Evolutionary conservation across 1,284 basidiomycete genomes (phyloP).

Genomic region (Amylostereum areolatum): DNA sequence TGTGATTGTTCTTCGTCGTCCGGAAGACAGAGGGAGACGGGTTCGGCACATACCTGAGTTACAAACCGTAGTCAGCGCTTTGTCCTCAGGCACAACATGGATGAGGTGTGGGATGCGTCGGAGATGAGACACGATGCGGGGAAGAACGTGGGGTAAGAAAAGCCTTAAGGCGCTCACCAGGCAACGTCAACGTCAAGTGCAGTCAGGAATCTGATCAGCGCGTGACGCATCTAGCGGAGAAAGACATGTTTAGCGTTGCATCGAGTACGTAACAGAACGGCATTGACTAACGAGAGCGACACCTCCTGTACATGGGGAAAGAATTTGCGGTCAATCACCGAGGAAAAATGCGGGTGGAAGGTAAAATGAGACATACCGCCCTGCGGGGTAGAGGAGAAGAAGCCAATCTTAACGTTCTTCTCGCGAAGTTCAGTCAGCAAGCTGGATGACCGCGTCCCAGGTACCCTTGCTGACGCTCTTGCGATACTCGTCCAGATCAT

Average conservation of each 20-base stretch:
- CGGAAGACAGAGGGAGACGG: slow-evolving; percentile 82
- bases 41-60: slow-evolving; percentile 76
- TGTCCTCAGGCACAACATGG: slow-evolving; percentile 1
- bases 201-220: slow-evolving; percentile 75
- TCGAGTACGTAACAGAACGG: slow-evolving; percentile 3
- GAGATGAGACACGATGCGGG: slow-evolving; percentile 2
- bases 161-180: slow-evolving; percentile 46
- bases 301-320: slow-evolving; percentile 50
- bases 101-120: slow-evolving; percentile 1
- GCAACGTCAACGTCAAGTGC: slow-evolving; percentile 75
- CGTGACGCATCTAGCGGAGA: slow-evolving; percentile 80
- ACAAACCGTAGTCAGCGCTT: not conserved
- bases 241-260: too few species aligned
- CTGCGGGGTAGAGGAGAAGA: slow-evolving; percentile 88
- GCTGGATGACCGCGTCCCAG: slow-evolving; percentile 73
- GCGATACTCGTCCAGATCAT: slow-evolving; percentile 67
- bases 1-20: slow-evolving; percentile 90
- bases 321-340: slow-evolving; percentile 7
- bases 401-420: slow-evolving; percentile 79
- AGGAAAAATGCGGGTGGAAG: slow-evolving; percentile 14
- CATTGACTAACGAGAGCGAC: slow-evolving; percentile 67
- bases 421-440: slow-evolving; percentile 76
- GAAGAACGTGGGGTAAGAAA: not conserved
- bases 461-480: slow-evolving; percentile 64
- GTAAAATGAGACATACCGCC: slow-evolving; percentile 47